A percentile compares a stretch with the other conserved stretches of the same genome.
Evolutionary conservation across 108 stramenopile genomes (phyloP).

Genomic region (Nitzschia sp.): DNA sequence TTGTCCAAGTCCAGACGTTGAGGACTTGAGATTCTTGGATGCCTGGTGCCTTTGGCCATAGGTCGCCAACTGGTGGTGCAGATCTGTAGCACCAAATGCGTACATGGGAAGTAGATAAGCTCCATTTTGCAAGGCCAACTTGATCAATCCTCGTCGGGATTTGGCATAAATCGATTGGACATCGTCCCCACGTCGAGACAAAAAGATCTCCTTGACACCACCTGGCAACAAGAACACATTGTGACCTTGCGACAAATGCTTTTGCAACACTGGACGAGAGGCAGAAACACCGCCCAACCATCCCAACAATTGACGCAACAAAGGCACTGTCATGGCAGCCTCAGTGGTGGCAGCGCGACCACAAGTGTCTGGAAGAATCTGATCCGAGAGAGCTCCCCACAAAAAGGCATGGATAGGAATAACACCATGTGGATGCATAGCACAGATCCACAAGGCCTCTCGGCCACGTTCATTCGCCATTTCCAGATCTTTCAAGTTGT

Average conservation of each 20-base stretch:
- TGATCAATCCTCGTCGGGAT: neutral
- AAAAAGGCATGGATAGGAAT: constrained; percentile 34
- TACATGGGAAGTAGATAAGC: neutral
- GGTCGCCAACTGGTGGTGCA: neutral
- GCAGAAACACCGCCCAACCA: neutral
- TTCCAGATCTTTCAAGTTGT: constrained; percentile 16
- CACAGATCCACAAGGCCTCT: constrained; percentile 20
- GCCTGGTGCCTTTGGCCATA: neutral
- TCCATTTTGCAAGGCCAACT: neutral
- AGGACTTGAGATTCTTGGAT: neutral
- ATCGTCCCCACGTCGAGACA: neutral
- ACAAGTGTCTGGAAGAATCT: constrained; percentile 23
- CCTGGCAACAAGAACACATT: neutral
- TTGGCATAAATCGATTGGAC: neutral
- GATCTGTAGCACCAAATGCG: neutral
- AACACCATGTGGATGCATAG: constrained; percentile 40
- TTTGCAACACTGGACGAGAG: neutral
- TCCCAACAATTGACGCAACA: constrained; percentile 30
- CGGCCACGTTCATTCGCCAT: constrained; percentile 1
- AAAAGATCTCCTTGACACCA: neutral
- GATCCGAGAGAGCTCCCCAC: constrained; percentile 35
- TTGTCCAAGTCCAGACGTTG: neutral
- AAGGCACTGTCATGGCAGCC: constrained; percentile 23
- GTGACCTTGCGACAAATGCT: neutral
- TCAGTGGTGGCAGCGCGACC: constrained; percentile 31